phyloP scores from a whole-genome alignment of 2,329 filamentous ascomycete genomes.

The Sclerotinia borealis region DNA sequence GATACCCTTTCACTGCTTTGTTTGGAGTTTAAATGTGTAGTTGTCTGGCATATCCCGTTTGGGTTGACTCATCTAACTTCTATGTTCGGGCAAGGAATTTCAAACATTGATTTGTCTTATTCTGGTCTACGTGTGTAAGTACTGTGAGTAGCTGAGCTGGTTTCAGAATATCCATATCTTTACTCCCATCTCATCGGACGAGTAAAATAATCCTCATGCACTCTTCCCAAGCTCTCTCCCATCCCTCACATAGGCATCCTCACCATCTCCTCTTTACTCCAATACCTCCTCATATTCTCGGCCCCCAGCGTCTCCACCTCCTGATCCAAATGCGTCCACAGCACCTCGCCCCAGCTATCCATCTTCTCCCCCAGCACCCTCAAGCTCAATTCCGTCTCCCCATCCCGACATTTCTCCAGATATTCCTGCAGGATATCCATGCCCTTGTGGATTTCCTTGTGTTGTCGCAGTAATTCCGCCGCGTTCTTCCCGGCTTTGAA shows the following conservation, averaged over 20 bases:
- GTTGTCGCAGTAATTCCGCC: slow-evolving; percentile 66
- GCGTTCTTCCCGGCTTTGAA: slow-evolving; percentile 50
- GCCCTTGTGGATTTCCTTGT: slow-evolving; percentile 71
- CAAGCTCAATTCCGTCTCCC: slow-evolving; percentile 55
- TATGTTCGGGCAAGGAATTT: too few species aligned
- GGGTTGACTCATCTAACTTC: too few species aligned
- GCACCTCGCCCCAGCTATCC: slow-evolving; percentile 70
- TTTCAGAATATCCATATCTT: not conserved
- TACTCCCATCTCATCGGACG: not conserved
- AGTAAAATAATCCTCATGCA: not conserved
- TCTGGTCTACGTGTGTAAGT: too few species aligned
- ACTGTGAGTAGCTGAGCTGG: too few species aligned
- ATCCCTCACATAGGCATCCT: slow-evolving; percentile 57
- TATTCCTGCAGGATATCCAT: slow-evolving; percentile 64
- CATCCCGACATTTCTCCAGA: slow-evolving; percentile 52
- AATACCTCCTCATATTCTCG: slow-evolving; percentile 83
- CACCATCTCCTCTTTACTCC: slow-evolving; percentile 69
- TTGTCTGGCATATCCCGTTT: too few species aligned
- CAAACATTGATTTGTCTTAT: too few species aligned
- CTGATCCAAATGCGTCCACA: slow-evolving; percentile 79
- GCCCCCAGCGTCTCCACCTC: slow-evolving; percentile 74
- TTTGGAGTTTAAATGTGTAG: too few species aligned
- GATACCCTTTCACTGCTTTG: too few species aligned
- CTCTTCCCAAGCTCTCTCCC: not conserved
- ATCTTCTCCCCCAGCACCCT: slow-evolving; percentile 61